Conservation (phyloP, 2,329 filamentous ascomycete genomes). For the Xylariomycetidae sp. region DNA sequence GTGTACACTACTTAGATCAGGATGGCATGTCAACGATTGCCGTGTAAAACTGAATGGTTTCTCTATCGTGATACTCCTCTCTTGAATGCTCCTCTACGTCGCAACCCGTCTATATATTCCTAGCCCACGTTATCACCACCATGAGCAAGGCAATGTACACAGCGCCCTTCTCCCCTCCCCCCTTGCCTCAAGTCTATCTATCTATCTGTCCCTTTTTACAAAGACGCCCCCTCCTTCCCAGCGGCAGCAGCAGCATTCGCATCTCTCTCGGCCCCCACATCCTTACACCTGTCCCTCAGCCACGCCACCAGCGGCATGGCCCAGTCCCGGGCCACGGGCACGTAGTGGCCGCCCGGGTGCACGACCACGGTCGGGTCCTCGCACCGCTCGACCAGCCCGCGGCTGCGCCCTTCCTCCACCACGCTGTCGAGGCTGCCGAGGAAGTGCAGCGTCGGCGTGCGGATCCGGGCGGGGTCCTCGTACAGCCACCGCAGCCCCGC, state of each 20-base stretch:
- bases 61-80: slow-evolving; percentile 7
- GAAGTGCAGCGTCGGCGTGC: slow-evolving; percentile 76
- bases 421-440: slow-evolving; percentile 82
- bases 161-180: too few species aligned
- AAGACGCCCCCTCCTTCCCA: too few species aligned
- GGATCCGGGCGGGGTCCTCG: slow-evolving; percentile 44
- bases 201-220: too few species aligned
- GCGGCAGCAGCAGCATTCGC: slow-evolving; percentile 8
- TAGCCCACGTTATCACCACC: not conserved
- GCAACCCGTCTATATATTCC: not conserved
- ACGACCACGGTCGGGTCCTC: slow-evolving; percentile 50
- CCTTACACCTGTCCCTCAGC: slow-evolving; percentile 19
- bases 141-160: too few species aligned
- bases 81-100: slow-evolving; percentile 5
- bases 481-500: slow-evolving; percentile 25
- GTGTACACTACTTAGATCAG: slow-evolving; percentile 26
- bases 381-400: slow-evolving; percentile 63
- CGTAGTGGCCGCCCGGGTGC: slow-evolving; percentile 87
- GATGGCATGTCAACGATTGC: slow-evolving; percentile 15
- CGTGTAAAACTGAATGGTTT: slow-evolving; percentile 18
- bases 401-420: slow-evolving; percentile 72
- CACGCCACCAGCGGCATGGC: slow-evolving; percentile 68
- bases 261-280: slow-evolving; percentile 3
- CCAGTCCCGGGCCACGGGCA: slow-evolving; percentile 80
- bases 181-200: too few species aligned